These are phyloP conservation scores for Austroboletus eburneus DNA, from an alignment of 768 basidiomycete genomes.

Conservation along the genomic window DNA sequence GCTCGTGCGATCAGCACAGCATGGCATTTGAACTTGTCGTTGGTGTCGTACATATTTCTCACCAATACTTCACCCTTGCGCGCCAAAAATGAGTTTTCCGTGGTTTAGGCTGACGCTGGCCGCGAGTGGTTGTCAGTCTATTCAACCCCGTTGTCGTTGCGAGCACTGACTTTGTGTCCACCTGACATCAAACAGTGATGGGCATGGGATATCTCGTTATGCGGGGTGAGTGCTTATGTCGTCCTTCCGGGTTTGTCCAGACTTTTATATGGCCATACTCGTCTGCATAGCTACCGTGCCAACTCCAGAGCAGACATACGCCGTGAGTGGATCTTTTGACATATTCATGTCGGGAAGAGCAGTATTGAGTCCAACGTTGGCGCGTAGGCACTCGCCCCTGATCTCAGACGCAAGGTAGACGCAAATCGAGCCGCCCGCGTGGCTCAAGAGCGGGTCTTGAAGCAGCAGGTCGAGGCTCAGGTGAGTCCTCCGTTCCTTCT, in stretches of 20 bases:
- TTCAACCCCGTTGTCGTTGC: not conserved
- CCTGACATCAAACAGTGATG: slow-evolving; percentile 38
- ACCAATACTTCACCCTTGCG: no score
- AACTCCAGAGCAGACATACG: slow-evolving; percentile 35
- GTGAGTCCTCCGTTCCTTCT: slow-evolving; percentile 31
- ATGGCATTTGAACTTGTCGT: no score
- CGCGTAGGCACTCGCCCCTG: slow-evolving; percentile 57
- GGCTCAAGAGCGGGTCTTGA: slow-evolving; percentile 50
- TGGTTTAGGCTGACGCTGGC: slow-evolving; percentile 51
- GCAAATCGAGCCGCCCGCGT: slow-evolving; percentile 49
- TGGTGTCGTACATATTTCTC: no score
- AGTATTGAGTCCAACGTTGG: slow-evolving; percentile 1
- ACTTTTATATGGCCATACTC: slow-evolving; percentile 6
- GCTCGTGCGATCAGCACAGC: no score
- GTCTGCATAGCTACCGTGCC: slow-evolving; percentile 30
- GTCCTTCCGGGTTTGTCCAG: slow-evolving; percentile 1
- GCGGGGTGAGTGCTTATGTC: slow-evolving; percentile 43
- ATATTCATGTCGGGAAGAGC: not conserved
- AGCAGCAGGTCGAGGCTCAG: slow-evolving; percentile 50
- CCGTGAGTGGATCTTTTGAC: slow-evolving; percentile 19
- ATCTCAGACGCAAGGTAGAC: slow-evolving; percentile 61
- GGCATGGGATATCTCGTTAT: slow-evolving; percentile 54
- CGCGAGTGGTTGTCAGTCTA: slow-evolving; percentile 45
- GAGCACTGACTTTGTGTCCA: slow-evolving; percentile 6
- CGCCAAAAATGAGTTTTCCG: slow-evolving; percentile 44